Evolutionary conservation across 805 yeast genomes (phyloP), one percentile per base, ranked within the genome.

Genomic region (Cyberlindnera saturnus): DNA sequence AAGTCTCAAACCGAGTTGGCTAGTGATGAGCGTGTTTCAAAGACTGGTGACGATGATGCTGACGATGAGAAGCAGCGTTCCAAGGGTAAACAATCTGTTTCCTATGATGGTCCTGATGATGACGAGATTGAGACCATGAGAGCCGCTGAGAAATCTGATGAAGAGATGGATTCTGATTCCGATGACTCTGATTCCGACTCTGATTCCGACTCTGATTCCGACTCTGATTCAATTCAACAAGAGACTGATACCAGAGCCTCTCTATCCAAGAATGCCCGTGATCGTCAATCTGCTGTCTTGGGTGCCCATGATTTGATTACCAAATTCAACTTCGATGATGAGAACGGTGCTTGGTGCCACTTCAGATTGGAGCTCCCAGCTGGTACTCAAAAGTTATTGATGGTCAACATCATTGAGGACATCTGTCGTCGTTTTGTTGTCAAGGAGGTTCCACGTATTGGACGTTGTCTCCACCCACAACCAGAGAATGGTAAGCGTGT

Each of bases 391-490:
- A 93, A 93, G 73, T 71, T 93, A 63, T 79, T 93, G 72, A 91
- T 93, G 99, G 96, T 93, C 43, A 93, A 93, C 70, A 82, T 93
- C 59, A 81, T 93, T 45, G 99, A 95, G 69, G 90, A 84, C 43
- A 79, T 91, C 44, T 90, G 97, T 64, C 84, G 88, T 55, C 76
- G 76, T 51, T 86, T 88, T 42, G 96, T 93, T 50, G 96, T 93
- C 16, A 83, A 97, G 57, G 96, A 95, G 67, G 82, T 90, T 52
- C 84, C 93, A 43, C 72, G 75, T 43, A 91, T 93, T 59, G 97
- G 96, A 26, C 83, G 99, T 66, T 90, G 98, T 75, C 70, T 91
- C 50, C 87, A 83, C 52, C 96, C 96, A 40, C 69, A 68, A 39
- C 75, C 83, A 29, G 85, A 78, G 56, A 75, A 74, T 54, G 87